Percentiles rank a stretch among this genome's conserved stretches.
Evolutionary conservation across 2,329 filamentous ascomycete species (phyloP).

Genomic region (Colletotrichum sp.): DNA sequence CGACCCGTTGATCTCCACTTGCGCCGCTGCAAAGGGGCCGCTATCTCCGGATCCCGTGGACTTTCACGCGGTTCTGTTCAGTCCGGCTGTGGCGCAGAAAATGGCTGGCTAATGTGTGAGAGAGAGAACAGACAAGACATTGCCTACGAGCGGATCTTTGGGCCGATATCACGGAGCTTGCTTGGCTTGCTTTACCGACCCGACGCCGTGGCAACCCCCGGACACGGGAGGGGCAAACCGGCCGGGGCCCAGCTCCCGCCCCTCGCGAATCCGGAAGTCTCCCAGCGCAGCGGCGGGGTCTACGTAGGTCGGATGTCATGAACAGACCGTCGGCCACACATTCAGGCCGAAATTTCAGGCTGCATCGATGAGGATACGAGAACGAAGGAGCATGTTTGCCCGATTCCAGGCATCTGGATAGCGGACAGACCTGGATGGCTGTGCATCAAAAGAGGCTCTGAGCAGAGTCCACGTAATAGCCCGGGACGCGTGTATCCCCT

Average conservation of each 20-base stretch:
- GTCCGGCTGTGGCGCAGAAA: no score
- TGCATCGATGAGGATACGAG: background rate
- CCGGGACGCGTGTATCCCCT: background rate
- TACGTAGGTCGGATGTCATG: background rate
- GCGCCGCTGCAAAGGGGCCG: background rate
- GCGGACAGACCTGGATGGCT: background rate
- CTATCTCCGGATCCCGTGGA: background rate
- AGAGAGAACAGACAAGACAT: background rate
- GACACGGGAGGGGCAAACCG: background rate
- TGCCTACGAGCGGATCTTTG: background rate
- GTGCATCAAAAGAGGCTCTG: background rate
- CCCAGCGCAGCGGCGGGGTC: background rate
- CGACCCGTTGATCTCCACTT: background rate
- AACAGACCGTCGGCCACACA: background rate
- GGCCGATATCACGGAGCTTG: background rate
- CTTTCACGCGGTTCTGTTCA: background rate
- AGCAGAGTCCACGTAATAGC: background rate
- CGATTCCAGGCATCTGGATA: background rate
- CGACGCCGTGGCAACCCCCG: background rate
- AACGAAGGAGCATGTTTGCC: background rate
- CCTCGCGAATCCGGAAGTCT: background rate
- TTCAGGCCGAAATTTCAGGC: background rate
- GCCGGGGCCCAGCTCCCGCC: background rate
- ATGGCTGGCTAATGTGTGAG: background rate
- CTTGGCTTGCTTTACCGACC: background rate